These are phyloP conservation scores for Persicaria tinctoria DNA, from an alignment of 148 eudicot genomes.

Conservation along the genomic window DNA sequence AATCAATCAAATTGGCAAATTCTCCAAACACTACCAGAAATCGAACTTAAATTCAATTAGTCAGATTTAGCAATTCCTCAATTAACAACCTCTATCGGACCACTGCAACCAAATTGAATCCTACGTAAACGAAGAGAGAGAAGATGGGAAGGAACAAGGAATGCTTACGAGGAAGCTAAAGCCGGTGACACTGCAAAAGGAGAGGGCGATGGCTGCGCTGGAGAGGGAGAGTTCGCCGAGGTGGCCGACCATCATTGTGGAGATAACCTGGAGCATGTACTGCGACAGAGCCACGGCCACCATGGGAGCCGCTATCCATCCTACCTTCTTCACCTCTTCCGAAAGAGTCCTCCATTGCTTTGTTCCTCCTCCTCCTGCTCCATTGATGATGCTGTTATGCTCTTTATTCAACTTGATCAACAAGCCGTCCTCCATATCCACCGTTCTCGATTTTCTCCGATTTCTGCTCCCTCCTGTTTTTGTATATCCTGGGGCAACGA, in stretches of 20 bases:
- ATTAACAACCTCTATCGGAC: too few relatives aligned
- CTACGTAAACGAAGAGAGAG: not conserved
- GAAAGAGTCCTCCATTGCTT: conserved; percentile 16
- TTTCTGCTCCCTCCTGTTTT: too few relatives aligned
- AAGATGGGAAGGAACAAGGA: not conserved
- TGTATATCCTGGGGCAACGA: too few relatives aligned
- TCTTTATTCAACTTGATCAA: not conserved
- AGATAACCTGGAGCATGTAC: conserved; percentile 34
- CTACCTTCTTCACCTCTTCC: conserved; percentile 29
- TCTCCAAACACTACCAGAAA: not conserved
- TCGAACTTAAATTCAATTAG: not conserved
- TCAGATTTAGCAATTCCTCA: too few relatives aligned
- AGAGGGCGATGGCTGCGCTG: conserved; percentile 55
- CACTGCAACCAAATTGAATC: too few relatives aligned
- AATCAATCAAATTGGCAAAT: too few relatives aligned
- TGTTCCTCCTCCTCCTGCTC: not conserved
- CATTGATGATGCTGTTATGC: not conserved
- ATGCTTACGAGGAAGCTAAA: conserved; percentile 30
- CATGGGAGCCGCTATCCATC: conserved; percentile 41
- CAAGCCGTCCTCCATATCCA: not conserved
- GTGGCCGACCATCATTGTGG: conserved; percentile 55
- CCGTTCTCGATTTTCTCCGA: too few relatives aligned
- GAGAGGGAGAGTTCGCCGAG: conserved; percentile 46
- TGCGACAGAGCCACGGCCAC: conserved; percentile 27
- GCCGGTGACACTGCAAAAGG: conserved; percentile 44